Evolutionary conservation across 1,284 basidiomycete species (phyloP), one percentile per base, ranked within the genome.

Genomic region (Sporisorium graminicola): DNA sequence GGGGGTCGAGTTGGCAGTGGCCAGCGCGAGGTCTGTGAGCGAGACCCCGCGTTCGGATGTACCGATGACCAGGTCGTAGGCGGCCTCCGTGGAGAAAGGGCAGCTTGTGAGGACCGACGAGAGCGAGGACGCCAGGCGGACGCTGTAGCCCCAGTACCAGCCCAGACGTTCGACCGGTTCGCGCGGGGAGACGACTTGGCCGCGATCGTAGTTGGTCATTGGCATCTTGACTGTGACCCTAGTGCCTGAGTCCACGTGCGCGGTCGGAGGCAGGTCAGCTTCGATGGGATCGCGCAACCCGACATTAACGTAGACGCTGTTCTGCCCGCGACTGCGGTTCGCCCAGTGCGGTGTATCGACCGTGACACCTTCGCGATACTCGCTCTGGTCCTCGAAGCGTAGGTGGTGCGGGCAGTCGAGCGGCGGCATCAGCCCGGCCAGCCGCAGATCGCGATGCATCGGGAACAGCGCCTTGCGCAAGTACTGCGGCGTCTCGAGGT

Each of bases 401-500:
- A 86, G 58, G 54, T 86, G 85, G 57, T 86, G 85, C 14, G 85
- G 85, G 51, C 79, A 81, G 68, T 86, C 85, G 9, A 86, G 68
- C 0, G 85, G 85, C 10, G 85, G 83, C 42, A 86, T 76, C 18
- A 86, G 56, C 13, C 85, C 85, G 0, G 84, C 85, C n/a, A 84
- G 63, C 12, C 83, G 66, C 31, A 86, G 60, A 53, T 83, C 78
- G 31, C 78, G 77, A 62, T 86, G 85, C 77, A 86, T 81, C 12
- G 85, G 85, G 40, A 86, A 84, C 46, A 86, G 65, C 10, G 76
- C 69, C 60, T 81, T 82, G 12, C 85, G 77, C 26, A 86, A 61
- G 57, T 86, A 86, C 79, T 86, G 85, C n/a, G 85, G 85, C 24
- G 82, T 85, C 54, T 86, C 85, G 37, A 86, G 71, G 66, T 86